Evolutionary conservation across 148 eudicot genomes (phyloP), one percentile per base, ranked within the genome.

Genomic region (Rhododendron ovatum): DNA sequence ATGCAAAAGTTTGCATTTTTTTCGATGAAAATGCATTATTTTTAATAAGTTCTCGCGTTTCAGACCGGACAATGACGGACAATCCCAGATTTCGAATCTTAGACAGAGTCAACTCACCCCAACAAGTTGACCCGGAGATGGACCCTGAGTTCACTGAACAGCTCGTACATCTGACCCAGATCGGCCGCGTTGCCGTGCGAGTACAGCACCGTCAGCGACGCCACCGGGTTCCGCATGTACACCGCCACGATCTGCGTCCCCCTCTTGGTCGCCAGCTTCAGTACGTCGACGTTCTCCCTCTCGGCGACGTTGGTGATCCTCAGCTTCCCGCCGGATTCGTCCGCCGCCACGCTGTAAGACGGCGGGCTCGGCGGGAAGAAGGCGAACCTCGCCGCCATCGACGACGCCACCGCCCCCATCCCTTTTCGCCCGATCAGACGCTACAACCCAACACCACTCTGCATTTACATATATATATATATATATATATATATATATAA

Each of bases 111-210:
- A 57, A 82, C 47, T 57, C 26, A 94, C 96, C 94, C 98, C 55
- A 94, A 82, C 84, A 94, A 91, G 88, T 94, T 94, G 83, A 94
- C 94, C 17, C 92, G 87, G 76, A 94, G 89, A 86, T 90, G 94
- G 45, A 93, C 91, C 73, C 94, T 89, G 73, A 94, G 80, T 84
- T 94, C 91, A 83, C 93, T 87, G 84, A 94, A 94, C 39, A 94
- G 94, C 91, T 93, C 94, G 73, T 93, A 93, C 95, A 94, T 90
- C 89, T 93, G 93, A 3, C 95, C 98, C 61, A 94, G 88, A 92
- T 94, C 98, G 71, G 98, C 91, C 5, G 98, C 98, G 87, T 94
- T 94, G 9, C 98, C 98, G 82, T 94, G 98, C n/a, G 98, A 94
- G 85, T 93, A 94, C 8, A 94, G 90, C 18, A 94, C 53, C 1